phyloP scores from a whole-genome alignment of 306 rosid genomes.

The Fagus crenata region DNA sequence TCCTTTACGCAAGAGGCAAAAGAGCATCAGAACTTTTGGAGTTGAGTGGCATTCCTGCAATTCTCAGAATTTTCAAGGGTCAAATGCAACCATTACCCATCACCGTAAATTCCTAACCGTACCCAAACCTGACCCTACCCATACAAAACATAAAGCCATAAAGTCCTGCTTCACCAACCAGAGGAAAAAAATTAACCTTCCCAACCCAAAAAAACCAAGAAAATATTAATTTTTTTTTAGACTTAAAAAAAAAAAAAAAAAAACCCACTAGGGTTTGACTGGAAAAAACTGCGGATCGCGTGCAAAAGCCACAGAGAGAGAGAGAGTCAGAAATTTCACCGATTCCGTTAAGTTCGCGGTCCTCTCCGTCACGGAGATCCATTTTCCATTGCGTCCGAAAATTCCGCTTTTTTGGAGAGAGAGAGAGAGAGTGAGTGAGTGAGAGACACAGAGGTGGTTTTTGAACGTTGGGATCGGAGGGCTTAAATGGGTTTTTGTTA shows the following conservation, averaged over 20 bases:
- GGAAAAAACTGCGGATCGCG: slow-evolving; percentile 46
- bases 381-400: slow-evolving; percentile 44
- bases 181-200: slow-evolving; percentile 9
- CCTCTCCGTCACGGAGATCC: slow-evolving; percentile 48
- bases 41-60: not conserved
- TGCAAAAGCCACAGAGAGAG: slow-evolving; percentile 35
- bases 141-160: not conserved
- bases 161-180: not conserved
- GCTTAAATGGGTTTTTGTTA: slow-evolving; percentile 49
- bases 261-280: slow-evolving; percentile 61
- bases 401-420: slow-evolving; percentile 49
- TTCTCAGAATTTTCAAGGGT: not conserved
- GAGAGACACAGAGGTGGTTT: slow-evolving; percentile 37
- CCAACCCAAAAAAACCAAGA: slow-evolving; percentile 12
- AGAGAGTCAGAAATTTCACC: slow-evolving; percentile 43
- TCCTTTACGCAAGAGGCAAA: not conserved
- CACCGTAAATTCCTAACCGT: not conserved
- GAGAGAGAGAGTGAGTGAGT: slow-evolving; percentile 20
- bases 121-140: not conserved
- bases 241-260: slow-evolving; percentile 5
- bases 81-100: not conserved
- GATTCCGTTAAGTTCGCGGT: slow-evolving; percentile 57
- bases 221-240: not conserved
- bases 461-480: slow-evolving; percentile 89
- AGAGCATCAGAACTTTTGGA: not conserved